These are phyloP conservation scores for Tolypocladium album DNA, from an alignment of 2,329 filamentous ascomycete genomes.

Conservation along the genomic window DNA sequence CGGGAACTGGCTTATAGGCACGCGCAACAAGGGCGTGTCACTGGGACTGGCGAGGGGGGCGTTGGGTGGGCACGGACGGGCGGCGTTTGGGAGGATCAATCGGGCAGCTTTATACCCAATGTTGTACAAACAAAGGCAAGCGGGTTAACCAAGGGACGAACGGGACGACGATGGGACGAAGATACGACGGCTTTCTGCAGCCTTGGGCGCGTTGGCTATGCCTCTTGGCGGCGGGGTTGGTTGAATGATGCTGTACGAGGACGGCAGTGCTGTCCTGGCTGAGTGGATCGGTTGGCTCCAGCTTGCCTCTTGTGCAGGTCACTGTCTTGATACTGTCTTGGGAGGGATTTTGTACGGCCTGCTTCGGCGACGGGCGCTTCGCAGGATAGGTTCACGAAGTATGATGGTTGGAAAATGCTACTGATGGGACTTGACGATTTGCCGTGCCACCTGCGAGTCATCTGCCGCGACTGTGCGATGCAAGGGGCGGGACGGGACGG, in stretches of 20 bases:
- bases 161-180: conserved; percentile 19
- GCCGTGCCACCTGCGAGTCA: neutral
- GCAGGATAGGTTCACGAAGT: neutral
- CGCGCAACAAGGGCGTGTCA: neutral
- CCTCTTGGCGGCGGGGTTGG: neutral
- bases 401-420: neutral
- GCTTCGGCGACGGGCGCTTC: neutral
- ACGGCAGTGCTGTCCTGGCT: neutral
- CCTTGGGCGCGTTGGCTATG: neutral
- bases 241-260: neutral
- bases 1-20: conserved; percentile 2
- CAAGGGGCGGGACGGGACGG: neutral
- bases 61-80: neutral
- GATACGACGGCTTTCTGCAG: conserved; percentile 14
- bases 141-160: conserved; percentile 14
- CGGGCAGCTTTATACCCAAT: conserved; percentile 5
- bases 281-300: neutral
- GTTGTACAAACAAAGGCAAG: conserved; percentile 1
- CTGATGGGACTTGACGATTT: neutral
- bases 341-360: neutral
- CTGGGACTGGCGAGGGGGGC: neutral
- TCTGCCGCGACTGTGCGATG: neutral
- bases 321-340: neutral
- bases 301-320: neutral
- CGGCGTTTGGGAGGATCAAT: conserved; percentile 5